Conservation (phyloP, 2,329 filamentous ascomycete genomes). For the Metarhizium brunneum region DNA sequence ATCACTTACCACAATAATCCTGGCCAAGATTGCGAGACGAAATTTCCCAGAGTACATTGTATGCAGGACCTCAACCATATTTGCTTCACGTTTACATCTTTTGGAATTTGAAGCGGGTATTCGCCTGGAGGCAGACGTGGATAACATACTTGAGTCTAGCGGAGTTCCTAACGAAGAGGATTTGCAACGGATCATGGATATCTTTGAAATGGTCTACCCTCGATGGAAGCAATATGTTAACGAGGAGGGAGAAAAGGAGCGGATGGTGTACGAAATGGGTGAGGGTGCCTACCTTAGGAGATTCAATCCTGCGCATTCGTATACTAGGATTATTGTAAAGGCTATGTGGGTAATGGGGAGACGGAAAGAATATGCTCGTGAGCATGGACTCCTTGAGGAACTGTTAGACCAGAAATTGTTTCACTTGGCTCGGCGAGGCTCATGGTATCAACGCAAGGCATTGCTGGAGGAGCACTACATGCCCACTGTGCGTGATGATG, state of each 20-base stretch:
- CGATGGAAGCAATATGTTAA: conserved; percentile 68
- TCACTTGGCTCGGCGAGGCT: conserved; percentile 72
- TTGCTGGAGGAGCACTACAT: conserved; percentile 94
- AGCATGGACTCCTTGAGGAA: conserved; percentile 65
- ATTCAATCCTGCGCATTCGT: conserved; percentile 86
- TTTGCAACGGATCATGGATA: conserved; percentile 57
- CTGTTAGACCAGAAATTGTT: conserved; percentile 76
- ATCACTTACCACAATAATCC: conserved; percentile 86
- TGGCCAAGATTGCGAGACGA: conserved; percentile 78
- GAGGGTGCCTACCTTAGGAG: conserved; percentile 84
- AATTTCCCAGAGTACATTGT: conserved; percentile 90
- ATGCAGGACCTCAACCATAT: conserved; percentile 82
- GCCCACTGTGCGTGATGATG: conserved; percentile 46
- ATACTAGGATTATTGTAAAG: conserved; percentile 89
- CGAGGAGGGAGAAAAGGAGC: conserved; percentile 72
- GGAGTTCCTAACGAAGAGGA: conserved; percentile 58
- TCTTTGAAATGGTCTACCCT: conserved; percentile 66
- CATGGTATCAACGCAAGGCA: conserved; percentile 94
- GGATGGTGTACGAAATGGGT: conserved; percentile 65
- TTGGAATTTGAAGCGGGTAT: conserved; percentile 87
- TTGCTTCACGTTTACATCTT: conserved; percentile 62
- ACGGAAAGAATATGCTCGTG: conserved; percentile 69
- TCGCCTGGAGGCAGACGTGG: conserved; percentile 70
- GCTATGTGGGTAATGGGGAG: conserved; percentile 69
- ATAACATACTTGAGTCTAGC: conserved; percentile 72